Evolutionary conservation across 768 basidiomycete genomes (phyloP).

Genomic region (Pholiota molesta): DNA sequence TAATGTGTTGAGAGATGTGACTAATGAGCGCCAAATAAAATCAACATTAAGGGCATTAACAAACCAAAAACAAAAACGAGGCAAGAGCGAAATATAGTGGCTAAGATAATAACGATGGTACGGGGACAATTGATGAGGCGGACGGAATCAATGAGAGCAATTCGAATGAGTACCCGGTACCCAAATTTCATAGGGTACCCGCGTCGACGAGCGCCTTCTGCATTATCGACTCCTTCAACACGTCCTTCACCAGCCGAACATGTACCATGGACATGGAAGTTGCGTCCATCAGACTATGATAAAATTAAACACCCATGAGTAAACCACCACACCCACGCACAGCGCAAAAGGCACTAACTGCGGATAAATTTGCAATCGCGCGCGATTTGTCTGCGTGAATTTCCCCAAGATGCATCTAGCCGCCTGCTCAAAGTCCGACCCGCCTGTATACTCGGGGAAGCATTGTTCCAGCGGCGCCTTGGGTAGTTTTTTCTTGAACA

Average conservation of each 20-base stretch:
- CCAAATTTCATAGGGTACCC: no score
- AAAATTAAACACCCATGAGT: not conserved
- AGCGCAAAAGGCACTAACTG: constrained; percentile 57
- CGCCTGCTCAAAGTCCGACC: constrained; percentile 89
- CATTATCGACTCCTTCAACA: constrained; percentile 89
- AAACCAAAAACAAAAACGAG: no score
- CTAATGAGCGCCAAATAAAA: no score
- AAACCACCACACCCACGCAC: constrained; percentile 23
- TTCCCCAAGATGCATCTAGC: constrained; percentile 94
- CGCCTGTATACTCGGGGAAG: constrained; percentile 90
- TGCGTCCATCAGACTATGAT: constrained; percentile 74
- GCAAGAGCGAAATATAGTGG: no score
- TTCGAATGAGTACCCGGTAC: no score
- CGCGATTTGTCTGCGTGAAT: constrained; percentile 84
- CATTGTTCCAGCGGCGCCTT: constrained; percentile 73
- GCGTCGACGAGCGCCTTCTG: constrained; percentile 52
- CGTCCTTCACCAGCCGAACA: constrained; percentile 82
- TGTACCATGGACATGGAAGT: constrained; percentile 87
- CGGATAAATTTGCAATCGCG: constrained; percentile 78
- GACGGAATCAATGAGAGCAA: no score
- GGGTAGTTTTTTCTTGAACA: constrained; percentile 88
- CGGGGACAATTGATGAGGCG: no score
- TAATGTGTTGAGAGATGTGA: no score
- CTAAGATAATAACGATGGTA: no score
- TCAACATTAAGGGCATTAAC: no score